These are phyloP conservation scores for Eucalyptus decipiens DNA, from an alignment of 345 rosid genomes.

Conservation along the genomic window DNA sequence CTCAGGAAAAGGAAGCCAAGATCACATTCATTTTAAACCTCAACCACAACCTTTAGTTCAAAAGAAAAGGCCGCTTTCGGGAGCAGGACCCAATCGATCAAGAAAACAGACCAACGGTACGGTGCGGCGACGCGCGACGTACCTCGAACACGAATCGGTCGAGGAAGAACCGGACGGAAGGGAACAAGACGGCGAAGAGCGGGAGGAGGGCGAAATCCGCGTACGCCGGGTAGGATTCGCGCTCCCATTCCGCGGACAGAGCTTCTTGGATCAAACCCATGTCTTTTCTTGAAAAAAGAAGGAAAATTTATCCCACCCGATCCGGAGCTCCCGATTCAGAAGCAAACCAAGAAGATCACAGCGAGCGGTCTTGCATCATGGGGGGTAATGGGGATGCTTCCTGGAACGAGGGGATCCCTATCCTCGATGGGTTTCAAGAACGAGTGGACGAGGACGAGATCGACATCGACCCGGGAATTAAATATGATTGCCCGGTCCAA, in stretches of 20 bases:
- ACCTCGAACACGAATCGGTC: conserved; percentile 91
- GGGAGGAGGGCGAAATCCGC: conserved; percentile 62
- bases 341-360: not conserved
- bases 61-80: not conserved
- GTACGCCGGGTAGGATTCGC: conserved; percentile 69
- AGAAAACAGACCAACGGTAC: not conserved
- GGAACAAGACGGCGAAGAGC: conserved; percentile 66
- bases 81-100: not conserved
- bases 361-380: not conserved
- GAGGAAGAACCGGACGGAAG: conserved; percentile 65
- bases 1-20: not conserved
- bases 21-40: not conserved
- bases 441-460: not conserved
- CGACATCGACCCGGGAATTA: not conserved
- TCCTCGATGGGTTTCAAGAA: not conserved
- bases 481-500: not conserved
- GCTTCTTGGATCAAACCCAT: not conserved
- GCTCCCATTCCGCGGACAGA: conserved; percentile 51
- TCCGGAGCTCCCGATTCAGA: not conserved
- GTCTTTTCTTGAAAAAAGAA: not conserved
- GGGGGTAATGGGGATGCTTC: not conserved
- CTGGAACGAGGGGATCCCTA: not conserved
- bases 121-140: not conserved
- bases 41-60: not conserved
- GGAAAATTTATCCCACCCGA: not conserved